phyloP scores from a whole-genome alignment of 371 early-diverging fungal genomes.

The Syncephalastrum racemosum region DNA sequence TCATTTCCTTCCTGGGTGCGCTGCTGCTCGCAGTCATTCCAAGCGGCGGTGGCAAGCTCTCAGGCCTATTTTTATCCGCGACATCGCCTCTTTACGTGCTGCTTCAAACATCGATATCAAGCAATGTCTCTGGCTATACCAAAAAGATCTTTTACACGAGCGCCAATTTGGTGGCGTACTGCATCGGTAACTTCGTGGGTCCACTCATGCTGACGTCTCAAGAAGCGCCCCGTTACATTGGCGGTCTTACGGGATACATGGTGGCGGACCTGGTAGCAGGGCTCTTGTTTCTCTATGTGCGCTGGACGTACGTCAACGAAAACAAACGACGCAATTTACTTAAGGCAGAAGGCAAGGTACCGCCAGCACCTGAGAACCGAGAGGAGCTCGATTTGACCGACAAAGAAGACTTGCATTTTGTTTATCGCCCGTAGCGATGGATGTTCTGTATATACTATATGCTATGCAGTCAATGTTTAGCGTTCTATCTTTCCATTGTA shows the following conservation, averaged over 20 bases:
- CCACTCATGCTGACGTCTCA: slow-evolving; percentile 19
- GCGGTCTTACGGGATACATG: slow-evolving; percentile 19
- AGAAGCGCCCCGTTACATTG: slow-evolving; percentile 15
- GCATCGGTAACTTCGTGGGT: slow-evolving; percentile 16
- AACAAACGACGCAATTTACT: background rate
- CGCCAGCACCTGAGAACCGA: slow-evolving; percentile 6
- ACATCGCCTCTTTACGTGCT: slow-evolving; percentile 20
- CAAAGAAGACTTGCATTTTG: slow-evolving; percentile 38
- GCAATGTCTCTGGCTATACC: slow-evolving; percentile 11
- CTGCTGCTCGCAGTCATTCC: slow-evolving; percentile 25
- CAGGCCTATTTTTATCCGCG: slow-evolving; percentile 21
- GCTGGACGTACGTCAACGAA: slow-evolving; percentile 7
- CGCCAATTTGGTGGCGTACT: slow-evolving; percentile 20
- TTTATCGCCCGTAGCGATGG: slow-evolving; percentile 27
- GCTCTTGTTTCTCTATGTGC: slow-evolving; percentile 15
- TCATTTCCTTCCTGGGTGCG: slow-evolving; percentile 19
- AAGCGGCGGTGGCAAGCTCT: slow-evolving; percentile 11
- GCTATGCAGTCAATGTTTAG: too few species aligned
- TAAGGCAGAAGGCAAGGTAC: background rate
- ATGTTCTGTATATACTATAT: too few species aligned
- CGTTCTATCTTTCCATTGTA: too few species aligned
- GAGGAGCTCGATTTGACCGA: slow-evolving; percentile 34
- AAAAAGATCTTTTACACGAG: slow-evolving; percentile 19
- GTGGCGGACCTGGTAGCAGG: slow-evolving; percentile 20
- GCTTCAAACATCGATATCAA: slow-evolving; percentile 8